A percentile compares a stretch with the other conserved stretches of the same genome.
phyloP scores from a whole-genome alignment of 1,284 basidiomycete species.

The Ustilago tritici region DNA sequence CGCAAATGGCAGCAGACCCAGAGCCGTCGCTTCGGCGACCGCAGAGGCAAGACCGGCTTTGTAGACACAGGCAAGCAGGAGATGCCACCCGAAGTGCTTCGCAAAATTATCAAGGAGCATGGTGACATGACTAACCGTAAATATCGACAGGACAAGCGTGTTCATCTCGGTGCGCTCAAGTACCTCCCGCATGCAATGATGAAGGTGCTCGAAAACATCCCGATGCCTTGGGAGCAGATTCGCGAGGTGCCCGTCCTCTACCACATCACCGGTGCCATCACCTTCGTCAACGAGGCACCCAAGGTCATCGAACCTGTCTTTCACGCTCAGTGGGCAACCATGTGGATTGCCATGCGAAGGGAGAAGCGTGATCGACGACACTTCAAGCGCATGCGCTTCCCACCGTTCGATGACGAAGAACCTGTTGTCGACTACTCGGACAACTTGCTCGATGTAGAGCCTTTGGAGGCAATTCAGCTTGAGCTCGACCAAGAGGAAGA shows the following conservation, averaged over 20 bases:
- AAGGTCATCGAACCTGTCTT: slow-evolving; percentile 96
- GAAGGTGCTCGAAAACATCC: slow-evolving; percentile 99
- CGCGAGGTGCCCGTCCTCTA: slow-evolving; percentile 71
- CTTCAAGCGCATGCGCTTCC: slow-evolving; percentile 99
- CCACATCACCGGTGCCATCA: slow-evolving; percentile 96
- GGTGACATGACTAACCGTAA: slow-evolving; percentile 71
- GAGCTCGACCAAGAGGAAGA: slow-evolving; percentile 96
- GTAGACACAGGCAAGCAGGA: slow-evolving; percentile 91
- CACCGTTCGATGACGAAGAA: slow-evolving; percentile 99
- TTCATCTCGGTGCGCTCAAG: slow-evolving; percentile 96
- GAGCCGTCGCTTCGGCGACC: slow-evolving; percentile 87
- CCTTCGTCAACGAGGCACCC: slow-evolving; percentile 98
- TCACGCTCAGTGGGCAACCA: slow-evolving; percentile 98
- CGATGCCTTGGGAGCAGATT: slow-evolving; percentile 90
- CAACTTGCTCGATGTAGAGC: slow-evolving; percentile 97
- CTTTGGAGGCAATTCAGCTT: slow-evolving; percentile 96
- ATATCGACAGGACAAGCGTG: slow-evolving; percentile 98
- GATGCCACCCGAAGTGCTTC: slow-evolving; percentile 79
- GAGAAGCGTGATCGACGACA: slow-evolving; percentile 99
- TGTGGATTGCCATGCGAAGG: slow-evolving; percentile 99
- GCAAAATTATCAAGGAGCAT: slow-evolving; percentile 70
- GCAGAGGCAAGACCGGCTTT: slow-evolving; percentile 82
- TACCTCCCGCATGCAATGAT: slow-evolving; percentile 99
- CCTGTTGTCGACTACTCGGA: slow-evolving; percentile 75
- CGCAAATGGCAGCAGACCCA: slow-evolving; percentile 95